Base-by-base conservation (phyloP, 2,329 filamentous ascomycete genomes). In the Xylaria sp. region DNA sequence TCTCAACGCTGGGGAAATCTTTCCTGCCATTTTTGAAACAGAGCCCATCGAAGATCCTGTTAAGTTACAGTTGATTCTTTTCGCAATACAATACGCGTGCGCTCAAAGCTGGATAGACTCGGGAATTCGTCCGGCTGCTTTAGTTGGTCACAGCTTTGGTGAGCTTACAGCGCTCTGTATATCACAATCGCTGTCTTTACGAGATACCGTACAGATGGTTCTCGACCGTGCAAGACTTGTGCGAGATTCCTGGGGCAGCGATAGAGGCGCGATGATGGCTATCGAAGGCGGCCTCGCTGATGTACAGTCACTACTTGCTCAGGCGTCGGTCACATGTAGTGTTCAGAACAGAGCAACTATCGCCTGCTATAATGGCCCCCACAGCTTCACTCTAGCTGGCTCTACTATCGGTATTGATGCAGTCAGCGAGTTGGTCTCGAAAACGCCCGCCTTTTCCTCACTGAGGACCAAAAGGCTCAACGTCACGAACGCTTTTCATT, bases 71-170 rank as follows among this genome's bases (percentile, higher is more conserved):
- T 65, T 75, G 0, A 63, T 54, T 3, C 67, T 82, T 0, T 77
- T 82, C 21, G 70, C 78, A 2, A 58, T 78, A 3, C 76, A 80
- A 64, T 79, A 78, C 48, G 60, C 78, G 1, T 73, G 47, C 7
- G 75, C 77, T 0, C 65, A 58, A 48, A 58, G 55, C 25, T 79
- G 76, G 77, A 74, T 79, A 0, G 75, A 77, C 44, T 71, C 65
- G 10, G 77, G 78, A 0, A 23, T 77, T n/a, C n/a, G n/a, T n/a
- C n/a, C n/a, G n/a, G 62, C 17, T 0, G 70, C 70, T 1, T 65
- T 78, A 0, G 71, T 80, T 0, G 79, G 78, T 2, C 78, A 81
- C 63, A 77, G 73, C 60, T 77, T 80, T 23, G 80, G 80, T 1
- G 74, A 81, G 67, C 66, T 81, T 3, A 75, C 75, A 0, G 78